Evolutionary conservation across 306 rosid species (phyloP).

Genomic region (apple (Malus domestica)): DNA sequence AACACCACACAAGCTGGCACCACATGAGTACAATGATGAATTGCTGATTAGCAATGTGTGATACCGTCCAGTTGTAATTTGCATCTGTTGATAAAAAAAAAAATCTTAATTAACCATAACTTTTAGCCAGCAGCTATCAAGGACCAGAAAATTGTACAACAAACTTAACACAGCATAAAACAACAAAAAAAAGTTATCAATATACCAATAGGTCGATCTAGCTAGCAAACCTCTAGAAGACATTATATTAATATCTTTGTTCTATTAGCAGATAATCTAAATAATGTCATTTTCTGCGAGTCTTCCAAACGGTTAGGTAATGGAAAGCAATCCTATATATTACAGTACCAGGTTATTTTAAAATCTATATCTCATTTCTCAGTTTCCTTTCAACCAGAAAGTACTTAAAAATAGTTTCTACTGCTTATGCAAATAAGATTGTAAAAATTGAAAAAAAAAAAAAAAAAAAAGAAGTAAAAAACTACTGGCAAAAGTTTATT

Average conservation of each 20-base stretch:
- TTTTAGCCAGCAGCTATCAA: neutral
- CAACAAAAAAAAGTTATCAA: neutral
- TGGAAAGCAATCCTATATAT: neutral
- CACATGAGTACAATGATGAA: conserved; percentile 80
- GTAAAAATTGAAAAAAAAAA: neutral
- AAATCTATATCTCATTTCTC: neutral
- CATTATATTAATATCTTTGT: neutral
- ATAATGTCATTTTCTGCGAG: neutral
- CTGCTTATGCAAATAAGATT: neutral
- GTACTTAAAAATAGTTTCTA: neutral
- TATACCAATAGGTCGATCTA: neutral
- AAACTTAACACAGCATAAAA: neutral
- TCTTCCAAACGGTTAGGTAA: neutral
- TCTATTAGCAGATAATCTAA: neutral
- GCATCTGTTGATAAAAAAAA: conserved; percentile 61
- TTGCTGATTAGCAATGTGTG: conserved; percentile 74
- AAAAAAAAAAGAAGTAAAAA: no score
- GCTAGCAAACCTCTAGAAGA: neutral
- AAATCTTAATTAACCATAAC: conserved; percentile 18
- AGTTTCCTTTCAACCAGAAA: neutral
- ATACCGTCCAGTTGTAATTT: conserved; percentile 75
- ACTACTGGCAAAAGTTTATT: neutral
- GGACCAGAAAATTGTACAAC: neutral
- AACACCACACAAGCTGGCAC: conserved; percentile 80
- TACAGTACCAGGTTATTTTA: neutral